Conservation (phyloP, 768 basidiomycete species). For the Suillus alpinus region DNA sequence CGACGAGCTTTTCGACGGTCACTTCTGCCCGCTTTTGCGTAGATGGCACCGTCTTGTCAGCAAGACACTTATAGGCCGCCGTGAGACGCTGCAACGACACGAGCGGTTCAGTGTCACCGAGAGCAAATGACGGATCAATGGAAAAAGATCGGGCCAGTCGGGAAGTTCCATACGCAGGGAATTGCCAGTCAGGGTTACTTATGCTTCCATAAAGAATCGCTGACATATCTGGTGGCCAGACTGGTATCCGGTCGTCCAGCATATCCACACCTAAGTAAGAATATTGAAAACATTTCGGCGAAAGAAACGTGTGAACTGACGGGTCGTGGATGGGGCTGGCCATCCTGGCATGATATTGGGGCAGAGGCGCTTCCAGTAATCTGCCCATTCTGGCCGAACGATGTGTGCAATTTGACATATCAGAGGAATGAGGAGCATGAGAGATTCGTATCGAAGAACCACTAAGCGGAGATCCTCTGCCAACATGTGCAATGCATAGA, state of each 20-base stretch:
- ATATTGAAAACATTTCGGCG: background rate
- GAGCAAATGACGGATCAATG: slow-evolving; percentile 53
- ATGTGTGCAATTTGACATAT: slow-evolving; percentile 61
- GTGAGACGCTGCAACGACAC: slow-evolving; percentile 51
- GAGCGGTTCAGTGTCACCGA: slow-evolving; percentile 61
- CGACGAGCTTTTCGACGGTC: slow-evolving; percentile 56
- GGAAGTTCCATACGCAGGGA: slow-evolving; percentile 43
- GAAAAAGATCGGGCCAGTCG: slow-evolving; percentile 50
- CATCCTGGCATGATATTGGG: slow-evolving; percentile 60
- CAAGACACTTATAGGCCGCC: slow-evolving; percentile 54
- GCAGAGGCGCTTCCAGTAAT: slow-evolving; percentile 87
- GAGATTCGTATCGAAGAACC: slow-evolving; percentile 51
- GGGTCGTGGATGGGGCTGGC: slow-evolving; percentile 46
- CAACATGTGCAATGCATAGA: slow-evolving; percentile 77
- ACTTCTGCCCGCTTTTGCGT: slow-evolving; percentile 66
- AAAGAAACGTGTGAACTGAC: slow-evolving; percentile 8
- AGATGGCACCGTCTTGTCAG: slow-evolving; percentile 49
- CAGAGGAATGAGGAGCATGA: slow-evolving; percentile 57
- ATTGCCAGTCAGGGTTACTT: slow-evolving; percentile 68
- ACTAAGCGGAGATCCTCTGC: slow-evolving; percentile 67
- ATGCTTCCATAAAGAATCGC: slow-evolving; percentile 57
- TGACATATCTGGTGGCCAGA: slow-evolving; percentile 77
- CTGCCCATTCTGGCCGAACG: slow-evolving; percentile 82
- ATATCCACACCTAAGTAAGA: slow-evolving; percentile 36
- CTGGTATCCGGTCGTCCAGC: slow-evolving; percentile 69